Base-by-base conservation (phyloP, 768 basidiomycete species). In the Psilocybe tampanensis region DNA sequence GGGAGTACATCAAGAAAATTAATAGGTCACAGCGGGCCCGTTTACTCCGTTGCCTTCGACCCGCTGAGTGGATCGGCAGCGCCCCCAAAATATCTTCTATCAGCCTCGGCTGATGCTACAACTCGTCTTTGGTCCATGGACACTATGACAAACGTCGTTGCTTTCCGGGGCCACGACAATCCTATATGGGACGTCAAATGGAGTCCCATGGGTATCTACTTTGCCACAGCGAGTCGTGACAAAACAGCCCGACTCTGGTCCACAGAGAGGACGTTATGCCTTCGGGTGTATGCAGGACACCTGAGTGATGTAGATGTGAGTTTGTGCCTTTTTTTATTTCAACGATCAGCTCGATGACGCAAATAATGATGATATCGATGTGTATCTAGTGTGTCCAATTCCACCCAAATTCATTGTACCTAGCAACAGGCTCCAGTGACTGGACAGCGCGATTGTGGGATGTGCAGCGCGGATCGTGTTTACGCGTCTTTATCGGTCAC, bases 181-280 rank as follows among this genome's bases (percentile, higher is more conserved):
- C 95, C 97, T 0, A 88, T 99, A 0, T 99, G 97, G 97, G 97
- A 98, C 64, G 95, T 96, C 12, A 90, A 98, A 69, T 99, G 97
- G 97, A 95, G 93, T 66, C 96, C 97, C 9, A 88, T 94, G 80
- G 95, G 97, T 3, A 86, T 95, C n/a, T 98, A 99, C 74, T 99
- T 99, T 71, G 96, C 97, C 7, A 96, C 92, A 17, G 95, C 86
- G 17, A 95, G 95, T 64, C 78, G 97, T 52, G 97, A 99, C 72
- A 78, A 93, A 57, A 97, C 97, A 3, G 97, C 97, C 0, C 81
- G 95, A 67, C 79, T 99, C 49, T 99, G 97, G 97, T 94, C 92
- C 18, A 95, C 95, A 1, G 97, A 99, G 67, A 80, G 94, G 56
- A 86, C 86, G 9, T 86, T 88, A 6, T 90, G 94, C 56, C 69